These are phyloP conservation scores for Sphaerostilbella broomeana DNA, from an alignment of 2,329 filamentous ascomycete species.

Conservation along the genomic window DNA sequence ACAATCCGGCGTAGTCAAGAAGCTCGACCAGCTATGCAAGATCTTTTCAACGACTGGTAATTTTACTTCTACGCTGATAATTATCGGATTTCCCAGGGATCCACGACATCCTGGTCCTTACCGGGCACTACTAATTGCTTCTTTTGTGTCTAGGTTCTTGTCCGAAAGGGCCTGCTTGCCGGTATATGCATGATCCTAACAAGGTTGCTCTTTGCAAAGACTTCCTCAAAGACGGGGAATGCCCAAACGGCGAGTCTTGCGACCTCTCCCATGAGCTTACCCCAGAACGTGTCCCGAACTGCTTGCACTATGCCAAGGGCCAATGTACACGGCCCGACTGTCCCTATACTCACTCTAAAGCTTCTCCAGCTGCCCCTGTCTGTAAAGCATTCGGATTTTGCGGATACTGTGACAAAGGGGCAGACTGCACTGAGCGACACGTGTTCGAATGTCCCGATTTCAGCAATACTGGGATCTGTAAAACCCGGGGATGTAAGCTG, in stretches of 20 bases:
- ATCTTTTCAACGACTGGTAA: conserved; percentile 64
- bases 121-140: conserved; percentile 38
- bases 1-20: conserved; percentile 51
- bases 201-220: conserved; percentile 90
- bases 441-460: conserved; percentile 93
- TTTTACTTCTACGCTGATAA: conserved; percentile 35
- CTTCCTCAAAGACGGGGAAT: conserved; percentile 72
- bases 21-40: conserved; percentile 68
- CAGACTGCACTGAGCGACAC: conserved; percentile 72
- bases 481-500: conserved; percentile 72
- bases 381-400: conserved; percentile 79
- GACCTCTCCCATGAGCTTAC: conserved; percentile 84
- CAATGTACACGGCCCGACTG: conserved; percentile 84
- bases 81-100: conserved; percentile 15
- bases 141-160: conserved; percentile 63
- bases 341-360: conserved; percentile 77
- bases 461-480: conserved; percentile 82
- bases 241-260: conserved; percentile 70
- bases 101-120: conserved; percentile 32
- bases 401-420: conserved; percentile 83
- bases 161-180: conserved; percentile 71
- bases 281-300: conserved; percentile 77
- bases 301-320: conserved; percentile 83
- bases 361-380: conserved; percentile 69
- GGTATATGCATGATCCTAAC: conserved; percentile 73